Base-by-base conservation (phyloP, 2,329 filamentous ascomycete species). In the Cytospora chrysosperma region DNA sequence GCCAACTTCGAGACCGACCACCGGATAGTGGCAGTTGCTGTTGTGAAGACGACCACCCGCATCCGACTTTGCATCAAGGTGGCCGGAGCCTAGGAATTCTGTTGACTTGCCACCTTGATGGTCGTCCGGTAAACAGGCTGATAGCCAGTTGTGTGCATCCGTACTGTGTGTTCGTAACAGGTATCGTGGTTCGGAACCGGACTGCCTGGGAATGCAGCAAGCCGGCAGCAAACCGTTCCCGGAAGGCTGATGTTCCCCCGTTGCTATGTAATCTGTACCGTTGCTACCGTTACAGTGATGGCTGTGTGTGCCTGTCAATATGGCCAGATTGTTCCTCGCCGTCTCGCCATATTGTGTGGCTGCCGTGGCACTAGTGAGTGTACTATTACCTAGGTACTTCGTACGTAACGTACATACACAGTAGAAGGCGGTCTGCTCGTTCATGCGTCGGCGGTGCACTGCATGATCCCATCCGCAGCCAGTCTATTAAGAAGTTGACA, bases 91-190 rank as follows among this genome's bases (percentile, higher is more conserved):
- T 53, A 30, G 21, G 10, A 47, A 3, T 43, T 43, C 50, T 61
- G 59, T 61, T 61, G 59, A 61, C 59, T 55, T 53, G 59, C 51
- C 59, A 61, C 59, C 37, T 34, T 21, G 51, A 24, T 37, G 27
- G 55, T 9, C 28, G 40, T 47, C 43, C 19, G 9, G 19, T 21
- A 21, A 47, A 47, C 40, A 47, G 12, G 40, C 21, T 47, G 40
- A 47, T 10, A 43, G 13, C n/a, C n/a, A n/a, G n/a, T n/a, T n/a
- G n/a, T n/a, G n/a, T n/a, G n/a, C n/a, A n/a, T n/a, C n/a, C n/a
- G n/a, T n/a, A n/a, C n/a, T n/a, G n/a, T n/a, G n/a, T n/a, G n/a
- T n/a, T n/a, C n/a, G n/a, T n/a, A n/a, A n/a, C n/a, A n/a, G n/a
- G n/a, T n/a, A n/a, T n/a, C n/a, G n/a, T n/a, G n/a, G n/a, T 21